These are phyloP conservation scores for Fusarium udum DNA, from an alignment of 2,329 filamentous ascomycete genomes.

Conservation along the genomic window DNA sequence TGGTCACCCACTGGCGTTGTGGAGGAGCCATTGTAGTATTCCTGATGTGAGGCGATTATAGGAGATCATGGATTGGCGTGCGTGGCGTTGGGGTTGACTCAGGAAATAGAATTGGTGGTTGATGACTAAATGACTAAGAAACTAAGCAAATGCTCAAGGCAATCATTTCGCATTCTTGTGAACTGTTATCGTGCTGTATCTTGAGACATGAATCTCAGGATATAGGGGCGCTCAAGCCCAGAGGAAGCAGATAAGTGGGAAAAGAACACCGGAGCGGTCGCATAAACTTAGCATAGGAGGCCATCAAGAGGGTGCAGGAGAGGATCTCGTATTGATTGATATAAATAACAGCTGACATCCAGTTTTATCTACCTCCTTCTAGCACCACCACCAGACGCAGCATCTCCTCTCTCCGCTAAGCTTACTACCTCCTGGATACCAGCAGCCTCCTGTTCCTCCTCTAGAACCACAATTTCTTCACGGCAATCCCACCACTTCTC, in stretches of 20 bases:
- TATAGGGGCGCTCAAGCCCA: neutral
- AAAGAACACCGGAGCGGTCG: neutral
- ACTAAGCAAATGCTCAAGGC: neutral
- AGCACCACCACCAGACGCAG: conserved; percentile 50
- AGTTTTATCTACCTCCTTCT: conserved; percentile 44
- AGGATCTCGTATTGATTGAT: neutral
- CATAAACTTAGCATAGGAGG: too few relatives aligned
- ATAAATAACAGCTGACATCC: neutral
- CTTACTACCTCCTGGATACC: conserved; percentile 95
- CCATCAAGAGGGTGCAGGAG: neutral
- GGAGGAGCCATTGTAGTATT: conserved; percentile 40
- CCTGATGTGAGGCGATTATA: conserved; percentile 1
- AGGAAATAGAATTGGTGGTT: neutral
- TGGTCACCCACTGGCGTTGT: conserved; percentile 46
- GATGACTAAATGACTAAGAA: neutral
- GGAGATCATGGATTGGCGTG: neutral
- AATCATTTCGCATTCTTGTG: neutral
- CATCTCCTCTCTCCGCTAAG: conserved; percentile 76
- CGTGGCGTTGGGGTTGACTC: conserved; percentile 1
- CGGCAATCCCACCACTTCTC: conserved; percentile 99
- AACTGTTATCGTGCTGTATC: neutral
- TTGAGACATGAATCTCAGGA: neutral
- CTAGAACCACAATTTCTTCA: conserved; percentile 89
- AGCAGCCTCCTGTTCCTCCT: conserved; percentile 95
- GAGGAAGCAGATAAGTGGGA: neutral